Evolutionary conservation across 176 grass and related monocot genomes (phyloP), one percentile per base, ranked within the genome.

Genomic region (Aegilops longissima): DNA sequence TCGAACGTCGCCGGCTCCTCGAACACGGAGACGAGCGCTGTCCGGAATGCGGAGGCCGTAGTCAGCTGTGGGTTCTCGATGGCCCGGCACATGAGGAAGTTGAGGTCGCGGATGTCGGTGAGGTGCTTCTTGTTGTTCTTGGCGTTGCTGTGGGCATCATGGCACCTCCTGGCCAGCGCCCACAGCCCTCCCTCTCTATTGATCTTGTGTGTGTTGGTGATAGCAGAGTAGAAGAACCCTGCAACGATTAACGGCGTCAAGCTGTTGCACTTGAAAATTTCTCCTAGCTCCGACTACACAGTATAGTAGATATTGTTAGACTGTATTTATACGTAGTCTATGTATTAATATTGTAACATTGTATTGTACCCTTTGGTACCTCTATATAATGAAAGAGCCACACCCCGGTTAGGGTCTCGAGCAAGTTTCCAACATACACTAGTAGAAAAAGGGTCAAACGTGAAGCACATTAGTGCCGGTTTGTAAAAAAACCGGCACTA

Each of bases 21-120:
- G 33, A 98, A 96, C 65, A 96, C 92, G 13, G 96, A 90, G 70
- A 98, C 45, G 13, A 96, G 84, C 6, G 93, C 90, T 1, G 96
- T 94, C 39, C 96, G 88, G 33, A 95, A 88, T 24, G 93, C 90
- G 0, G 88, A 76, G 24, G 84, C 66, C 10, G 86, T 81, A 1
- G 96, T 98, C 30, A 98, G 92, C 64, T 91, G 88, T 0, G 96
- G 96, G 30, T 92, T 94, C 12, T 98, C 92, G 34, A 98, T 91
- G 66, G 96, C 96, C 27, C 86, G 88, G 66, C 79, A 88, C 90
- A 98, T 88, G 47, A 98, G 89, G 84, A 94, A 98, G 86, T 94
- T 96, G 67, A 98, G 79, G 61, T 98, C 96, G 3, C 61, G 45
- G 67, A 94, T 91, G 81, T 98, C 96, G 9, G 87, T 88, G 21